These are phyloP conservation scores for Aurifilum marmelostoma DNA, from an alignment of 2,329 filamentous ascomycete genomes.

Conservation along the genomic window DNA sequence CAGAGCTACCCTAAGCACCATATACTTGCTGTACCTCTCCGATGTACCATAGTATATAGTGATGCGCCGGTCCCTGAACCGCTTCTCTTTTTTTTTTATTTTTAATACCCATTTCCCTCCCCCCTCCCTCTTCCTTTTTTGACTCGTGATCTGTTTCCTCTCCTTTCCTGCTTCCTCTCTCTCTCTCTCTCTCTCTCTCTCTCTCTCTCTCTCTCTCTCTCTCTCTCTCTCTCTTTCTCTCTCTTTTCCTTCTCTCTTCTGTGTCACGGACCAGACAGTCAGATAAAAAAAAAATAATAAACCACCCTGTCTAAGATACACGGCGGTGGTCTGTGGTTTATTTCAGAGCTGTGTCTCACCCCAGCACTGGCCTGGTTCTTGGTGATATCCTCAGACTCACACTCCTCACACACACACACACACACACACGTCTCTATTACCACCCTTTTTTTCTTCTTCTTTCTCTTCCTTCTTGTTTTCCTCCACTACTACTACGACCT, in stretches of 20 bases:
- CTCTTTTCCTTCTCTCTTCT: background rate
- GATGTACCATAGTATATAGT: slow-evolving; percentile 5
- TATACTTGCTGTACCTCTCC: background rate
- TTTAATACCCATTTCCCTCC: background rate
- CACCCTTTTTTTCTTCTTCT: background rate
- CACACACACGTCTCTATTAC: background rate
- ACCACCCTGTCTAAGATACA: background rate
- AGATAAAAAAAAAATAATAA: background rate
- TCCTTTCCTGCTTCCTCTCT: background rate
- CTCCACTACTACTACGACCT: background rate
- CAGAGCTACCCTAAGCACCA: background rate
- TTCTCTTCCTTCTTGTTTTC: background rate
- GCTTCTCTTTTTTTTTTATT: background rate
- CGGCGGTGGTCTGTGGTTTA: background rate
- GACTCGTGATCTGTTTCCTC: background rate
- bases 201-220: background rate
- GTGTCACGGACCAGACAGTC: background rate
- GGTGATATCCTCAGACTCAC: background rate
- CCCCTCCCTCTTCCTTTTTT: background rate
- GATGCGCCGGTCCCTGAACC: background rate
- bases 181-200: background rate
- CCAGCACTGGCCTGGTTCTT: background rate
- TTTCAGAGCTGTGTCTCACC: background rate
- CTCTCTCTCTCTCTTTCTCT: background rate
- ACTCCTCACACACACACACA: background rate